phyloP scores from a whole-genome alignment of 352 stramenopile genomes.

The Phytophthora megakarya region DNA sequence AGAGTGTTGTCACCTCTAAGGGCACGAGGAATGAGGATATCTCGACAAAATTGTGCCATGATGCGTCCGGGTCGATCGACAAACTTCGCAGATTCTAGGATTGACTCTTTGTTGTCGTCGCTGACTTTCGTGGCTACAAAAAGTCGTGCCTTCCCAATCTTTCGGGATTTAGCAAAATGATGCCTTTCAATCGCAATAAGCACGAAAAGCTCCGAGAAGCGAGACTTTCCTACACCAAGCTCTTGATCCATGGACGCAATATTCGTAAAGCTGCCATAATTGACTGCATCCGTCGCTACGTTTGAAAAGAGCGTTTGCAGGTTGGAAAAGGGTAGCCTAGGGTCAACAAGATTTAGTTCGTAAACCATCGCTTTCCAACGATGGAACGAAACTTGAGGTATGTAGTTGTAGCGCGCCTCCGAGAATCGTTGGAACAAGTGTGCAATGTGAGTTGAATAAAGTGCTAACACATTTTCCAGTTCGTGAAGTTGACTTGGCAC shows the following conservation, averaged over 20 bases:
- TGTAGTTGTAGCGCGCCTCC: conserved; percentile 31
- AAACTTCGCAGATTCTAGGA: conserved; percentile 5
- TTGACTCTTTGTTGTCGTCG: not conserved
- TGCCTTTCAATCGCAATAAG: conserved; percentile 36
- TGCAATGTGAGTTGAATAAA: conserved; percentile 45
- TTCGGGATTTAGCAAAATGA: conserved; percentile 6
- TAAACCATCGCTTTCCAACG: conserved; percentile 42
- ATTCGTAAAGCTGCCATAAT: not conserved
- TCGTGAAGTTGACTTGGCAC: conserved; percentile 13
- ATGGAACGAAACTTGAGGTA: conserved; percentile 33
- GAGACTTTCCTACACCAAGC: conserved; percentile 22
- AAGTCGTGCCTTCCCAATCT: conserved; percentile 12
- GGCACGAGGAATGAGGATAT: conserved; percentile 38
- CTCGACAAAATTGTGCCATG: conserved; percentile 45
- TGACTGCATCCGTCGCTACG: conserved; percentile 1
- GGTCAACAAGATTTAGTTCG: conserved; percentile 39
- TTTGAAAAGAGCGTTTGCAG: conserved; percentile 31
- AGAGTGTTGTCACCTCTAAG: conserved; percentile 21
- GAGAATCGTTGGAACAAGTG: conserved; percentile 55
- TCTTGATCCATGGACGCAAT: conserved; percentile 24
- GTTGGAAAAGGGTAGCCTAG: conserved; percentile 25
- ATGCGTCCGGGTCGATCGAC: conserved; percentile 36
- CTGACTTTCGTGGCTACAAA: conserved; percentile 1
- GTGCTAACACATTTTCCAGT: conserved; percentile 44
- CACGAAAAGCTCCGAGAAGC: conserved; percentile 40